Evolutionary conservation across 257 asterid species (phyloP).

Genomic region (Buddleja alternifolia): DNA sequence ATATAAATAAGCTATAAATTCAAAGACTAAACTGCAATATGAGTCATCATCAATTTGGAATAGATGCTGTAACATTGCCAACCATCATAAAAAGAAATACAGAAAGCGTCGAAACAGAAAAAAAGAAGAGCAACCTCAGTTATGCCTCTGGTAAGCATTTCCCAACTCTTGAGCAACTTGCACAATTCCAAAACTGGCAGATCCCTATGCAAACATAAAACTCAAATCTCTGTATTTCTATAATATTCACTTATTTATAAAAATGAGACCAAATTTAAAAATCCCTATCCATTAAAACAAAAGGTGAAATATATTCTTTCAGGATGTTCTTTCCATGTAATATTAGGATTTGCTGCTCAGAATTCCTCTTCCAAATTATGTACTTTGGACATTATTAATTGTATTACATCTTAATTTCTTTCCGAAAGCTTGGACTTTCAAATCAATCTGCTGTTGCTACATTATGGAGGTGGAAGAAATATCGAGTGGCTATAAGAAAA

Average conservation of each 20-base stretch:
- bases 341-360: slow-evolving; percentile 7
- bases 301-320: background rate
- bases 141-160: slow-evolving; percentile 52
- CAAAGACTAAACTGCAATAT: background rate
- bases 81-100: slow-evolving; percentile 8
- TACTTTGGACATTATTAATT: background rate
- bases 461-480: slow-evolving; percentile 22
- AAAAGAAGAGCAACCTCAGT: slow-evolving; percentile 49
- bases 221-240: background rate
- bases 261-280: slow-evolving; percentile 9
- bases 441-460: background rate
- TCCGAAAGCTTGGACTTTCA: slow-evolving; percentile 16
- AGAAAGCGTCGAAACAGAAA: slow-evolving; percentile 11
- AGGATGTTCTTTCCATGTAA: background rate
- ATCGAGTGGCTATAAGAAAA: slow-evolving; percentile 11
- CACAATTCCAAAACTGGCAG: slow-evolving; percentile 56
- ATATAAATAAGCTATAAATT: slow-evolving; percentile 27
- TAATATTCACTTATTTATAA: slow-evolving; percentile 5
- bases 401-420: slow-evolving; percentile 1
- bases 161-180: slow-evolving; percentile 77
- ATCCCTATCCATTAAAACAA: background rate
- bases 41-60: slow-evolving; percentile 21
- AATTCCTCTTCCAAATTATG: background rate
- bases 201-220: slow-evolving; percentile 53
- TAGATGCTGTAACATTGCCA: slow-evolving; percentile 23